Evolutionary conservation across 1,139 yeast species (phyloP).

Genomic region (Yamadazyma jaroonii): DNA sequence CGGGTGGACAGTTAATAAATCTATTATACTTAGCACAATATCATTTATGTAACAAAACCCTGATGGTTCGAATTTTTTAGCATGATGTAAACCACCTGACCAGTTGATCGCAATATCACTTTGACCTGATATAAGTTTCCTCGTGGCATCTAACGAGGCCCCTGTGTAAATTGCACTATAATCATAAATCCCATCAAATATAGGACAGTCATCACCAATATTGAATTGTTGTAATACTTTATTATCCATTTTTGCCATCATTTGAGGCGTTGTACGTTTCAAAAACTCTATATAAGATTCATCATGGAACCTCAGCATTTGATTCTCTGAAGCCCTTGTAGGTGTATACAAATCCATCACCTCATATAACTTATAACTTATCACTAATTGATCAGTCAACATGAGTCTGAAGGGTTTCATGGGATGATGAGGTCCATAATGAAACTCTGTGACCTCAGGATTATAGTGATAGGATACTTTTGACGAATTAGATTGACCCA

Average conservation of each 20-base stretch:
- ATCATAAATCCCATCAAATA: slow-evolving; percentile 93
- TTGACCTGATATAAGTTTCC: slow-evolving; percentile 85
- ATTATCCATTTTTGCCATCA: slow-evolving; percentile 55
- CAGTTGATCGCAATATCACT: slow-evolving; percentile 96
- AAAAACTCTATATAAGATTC: slow-evolving; percentile 85
- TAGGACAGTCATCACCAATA: slow-evolving; percentile 98
- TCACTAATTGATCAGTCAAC: slow-evolving; percentile 90
- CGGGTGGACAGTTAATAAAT: slow-evolving; percentile 85
- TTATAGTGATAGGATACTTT: slow-evolving; percentile 87
- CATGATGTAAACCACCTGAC: slow-evolving; percentile 98
- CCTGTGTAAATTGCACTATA: slow-evolving; percentile 95
- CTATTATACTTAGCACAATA: slow-evolving; percentile 81
- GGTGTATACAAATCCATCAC: slow-evolving; percentile 89
- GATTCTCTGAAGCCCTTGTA: slow-evolving; percentile 75
- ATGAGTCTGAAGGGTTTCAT: slow-evolving; percentile 97
- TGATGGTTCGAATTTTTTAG: slow-evolving; percentile 91
- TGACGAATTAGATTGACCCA: slow-evolving; percentile 31
- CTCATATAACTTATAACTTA: slow-evolving; percentile 80
- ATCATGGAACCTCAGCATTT: slow-evolving; percentile 76
- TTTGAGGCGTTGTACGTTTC: slow-evolving; percentile 79
- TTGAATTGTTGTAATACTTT: slow-evolving; percentile 70
- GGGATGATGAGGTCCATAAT: slow-evolving; percentile 91
- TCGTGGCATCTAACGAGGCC: slow-evolving; percentile 97
- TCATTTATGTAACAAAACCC: slow-evolving; percentile 86
- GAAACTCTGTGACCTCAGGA: slow-evolving; percentile 77